A percentile compares a stretch with the other conserved stretches of the same genome.
phyloP scores from a whole-genome alignment of 2,329 filamentous ascomycete genomes.

The Fusarium mexicanum region DNA sequence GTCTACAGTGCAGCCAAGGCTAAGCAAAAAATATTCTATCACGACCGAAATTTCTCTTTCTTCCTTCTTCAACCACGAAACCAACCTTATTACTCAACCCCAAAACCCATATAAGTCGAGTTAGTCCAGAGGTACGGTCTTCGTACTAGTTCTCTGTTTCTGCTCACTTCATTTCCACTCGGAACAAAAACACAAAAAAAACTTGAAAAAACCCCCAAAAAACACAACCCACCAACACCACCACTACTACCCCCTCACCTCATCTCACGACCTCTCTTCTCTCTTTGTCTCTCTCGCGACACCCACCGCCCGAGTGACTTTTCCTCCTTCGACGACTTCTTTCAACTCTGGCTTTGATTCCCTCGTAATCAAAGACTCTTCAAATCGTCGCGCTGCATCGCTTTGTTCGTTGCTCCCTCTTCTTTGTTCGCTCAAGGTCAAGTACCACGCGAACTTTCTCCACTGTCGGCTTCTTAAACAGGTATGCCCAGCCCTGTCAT shows the following conservation, averaged over 20 bases:
- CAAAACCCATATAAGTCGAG: slow-evolving; percentile 57
- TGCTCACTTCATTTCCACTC: slow-evolving; percentile 61
- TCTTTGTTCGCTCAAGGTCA: slow-evolving; percentile 44
- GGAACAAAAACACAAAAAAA: slow-evolving; percentile 68
- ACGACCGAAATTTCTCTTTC: slow-evolving; percentile 52
- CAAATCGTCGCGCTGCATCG: slow-evolving; percentile 34
- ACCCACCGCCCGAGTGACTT: slow-evolving; percentile 44
- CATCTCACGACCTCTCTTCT: slow-evolving; percentile 25
- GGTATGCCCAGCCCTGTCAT: slow-evolving; percentile 23
- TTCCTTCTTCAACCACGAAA: slow-evolving; percentile 56
- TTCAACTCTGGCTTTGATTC: slow-evolving; percentile 38
- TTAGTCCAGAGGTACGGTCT: slow-evolving; percentile 66
- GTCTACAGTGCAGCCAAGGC: slow-evolving; percentile 24
- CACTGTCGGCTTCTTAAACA: slow-evolving; percentile 35
- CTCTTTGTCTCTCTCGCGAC: slow-evolving; percentile 45
- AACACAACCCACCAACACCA: slow-evolving; percentile 46
- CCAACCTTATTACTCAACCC: slow-evolving; percentile 60
- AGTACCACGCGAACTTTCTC: slow-evolving; percentile 42
- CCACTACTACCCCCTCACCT: slow-evolving; percentile 30
- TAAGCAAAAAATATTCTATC: slow-evolving; percentile 49
- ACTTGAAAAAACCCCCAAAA: slow-evolving; percentile 65
- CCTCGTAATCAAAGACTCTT: slow-evolving; percentile 40
- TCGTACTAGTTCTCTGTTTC: slow-evolving; percentile 70
- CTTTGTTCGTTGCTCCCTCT: slow-evolving; percentile 45
- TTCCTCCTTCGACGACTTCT: slow-evolving; percentile 25